Percentiles rank a stretch among this genome's conserved stretches.
phyloP scores from a whole-genome alignment of 768 basidiomycete species.

The Podaxis sp. region DNA sequence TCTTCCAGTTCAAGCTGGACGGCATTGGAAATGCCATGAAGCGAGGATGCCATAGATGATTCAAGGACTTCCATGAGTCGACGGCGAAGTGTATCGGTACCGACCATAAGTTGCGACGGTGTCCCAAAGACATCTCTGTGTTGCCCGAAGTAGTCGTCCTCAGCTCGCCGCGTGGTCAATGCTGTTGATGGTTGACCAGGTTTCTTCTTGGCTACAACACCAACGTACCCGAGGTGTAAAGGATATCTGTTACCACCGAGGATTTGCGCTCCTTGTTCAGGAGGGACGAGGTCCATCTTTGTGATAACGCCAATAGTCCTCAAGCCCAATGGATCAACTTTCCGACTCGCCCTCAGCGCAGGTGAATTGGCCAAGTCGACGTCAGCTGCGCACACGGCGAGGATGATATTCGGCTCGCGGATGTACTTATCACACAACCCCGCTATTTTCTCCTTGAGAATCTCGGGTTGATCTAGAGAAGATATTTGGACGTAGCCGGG shows the following conservation, averaged over 20 bases:
- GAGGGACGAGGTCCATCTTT: slow-evolving; percentile 96
- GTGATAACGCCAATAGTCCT: slow-evolving; percentile 98
- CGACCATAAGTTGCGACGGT: slow-evolving; percentile 76
- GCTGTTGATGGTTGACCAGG: slow-evolving; percentile 48
- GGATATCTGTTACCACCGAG: slow-evolving; percentile 91
- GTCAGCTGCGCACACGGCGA: slow-evolving; percentile 98
- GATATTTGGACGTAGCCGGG: slow-evolving; percentile 97
- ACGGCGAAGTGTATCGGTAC: slow-evolving; percentile 85
- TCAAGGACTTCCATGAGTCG: slow-evolving; percentile 97
- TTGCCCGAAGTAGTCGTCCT: slow-evolving; percentile 66
- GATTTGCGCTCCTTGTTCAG: slow-evolving; percentile 80
- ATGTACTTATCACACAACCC: slow-evolving; percentile 94
- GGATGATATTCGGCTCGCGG: slow-evolving; percentile 98
- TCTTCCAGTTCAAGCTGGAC: slow-evolving; percentile 98
- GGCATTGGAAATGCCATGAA: slow-evolving; percentile 95
- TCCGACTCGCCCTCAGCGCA: slow-evolving; percentile 88
- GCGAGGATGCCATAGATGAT: slow-evolving; percentile 93
- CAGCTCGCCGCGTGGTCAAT: slow-evolving; percentile 52
- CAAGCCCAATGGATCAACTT: slow-evolving; percentile 91
- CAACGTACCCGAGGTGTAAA: slow-evolving; percentile 96
- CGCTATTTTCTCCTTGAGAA: slow-evolving; percentile 90
- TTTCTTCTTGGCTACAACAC: slow-evolving; percentile 87
- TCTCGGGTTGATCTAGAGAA: slow-evolving; percentile 94
- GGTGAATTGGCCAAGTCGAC: slow-evolving; percentile 99
- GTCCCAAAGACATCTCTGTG: slow-evolving; percentile 63